phyloP scores from a whole-genome alignment of 768 basidiomycete species.

The Polyporus arcularius region DNA sequence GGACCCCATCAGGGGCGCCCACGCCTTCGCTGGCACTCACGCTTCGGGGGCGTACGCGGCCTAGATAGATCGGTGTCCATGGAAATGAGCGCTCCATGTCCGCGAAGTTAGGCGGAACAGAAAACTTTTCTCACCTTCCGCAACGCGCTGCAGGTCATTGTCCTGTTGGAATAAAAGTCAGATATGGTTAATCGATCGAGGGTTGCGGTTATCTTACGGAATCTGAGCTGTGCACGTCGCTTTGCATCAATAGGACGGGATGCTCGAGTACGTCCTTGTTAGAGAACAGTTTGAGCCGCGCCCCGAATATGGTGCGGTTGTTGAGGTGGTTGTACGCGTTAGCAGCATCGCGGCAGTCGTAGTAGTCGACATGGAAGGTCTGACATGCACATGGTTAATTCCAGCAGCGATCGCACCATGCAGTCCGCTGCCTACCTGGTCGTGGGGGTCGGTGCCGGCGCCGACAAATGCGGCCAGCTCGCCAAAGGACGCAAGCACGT shows the following conservation, averaged over 20 bases:
- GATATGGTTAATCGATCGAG: conserved; percentile 2
- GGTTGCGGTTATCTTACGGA: conserved; percentile 1
- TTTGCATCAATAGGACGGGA: conserved; percentile 6
- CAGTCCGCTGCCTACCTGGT: conserved; percentile 15
- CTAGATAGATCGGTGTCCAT: conserved; percentile 21
- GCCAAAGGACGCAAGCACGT: conserved; percentile 34
- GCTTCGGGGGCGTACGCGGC: conserved; percentile 28
- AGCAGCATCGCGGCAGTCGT: conserved; percentile 60
- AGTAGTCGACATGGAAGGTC: conserved; percentile 66
- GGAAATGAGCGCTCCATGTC: neutral
- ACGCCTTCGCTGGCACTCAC: conserved; percentile 32
- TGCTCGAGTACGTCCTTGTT: conserved; percentile 28
- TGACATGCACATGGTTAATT: conserved; percentile 17
- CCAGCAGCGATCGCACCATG: neutral
- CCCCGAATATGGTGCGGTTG: conserved; percentile 50
- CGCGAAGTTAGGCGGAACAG: neutral
- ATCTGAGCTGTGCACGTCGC: neutral
- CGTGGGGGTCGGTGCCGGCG: conserved; percentile 14
- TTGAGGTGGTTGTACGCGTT: conserved; percentile 53
- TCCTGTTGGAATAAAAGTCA: conserved; percentile 10
- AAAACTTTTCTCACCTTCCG: conserved; percentile 11
- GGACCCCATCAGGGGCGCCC: conserved; percentile 20
- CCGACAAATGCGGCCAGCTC: conserved; percentile 30
- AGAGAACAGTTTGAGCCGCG: conserved; percentile 48
- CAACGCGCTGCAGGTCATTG: conserved; percentile 3